Percentiles rank a stretch among this genome's conserved stretches.
These are phyloP conservation scores for Ceratocystis harringtonii DNA, from an alignment of 2,329 filamentous ascomycete species.

Conservation along the genomic window DNA sequence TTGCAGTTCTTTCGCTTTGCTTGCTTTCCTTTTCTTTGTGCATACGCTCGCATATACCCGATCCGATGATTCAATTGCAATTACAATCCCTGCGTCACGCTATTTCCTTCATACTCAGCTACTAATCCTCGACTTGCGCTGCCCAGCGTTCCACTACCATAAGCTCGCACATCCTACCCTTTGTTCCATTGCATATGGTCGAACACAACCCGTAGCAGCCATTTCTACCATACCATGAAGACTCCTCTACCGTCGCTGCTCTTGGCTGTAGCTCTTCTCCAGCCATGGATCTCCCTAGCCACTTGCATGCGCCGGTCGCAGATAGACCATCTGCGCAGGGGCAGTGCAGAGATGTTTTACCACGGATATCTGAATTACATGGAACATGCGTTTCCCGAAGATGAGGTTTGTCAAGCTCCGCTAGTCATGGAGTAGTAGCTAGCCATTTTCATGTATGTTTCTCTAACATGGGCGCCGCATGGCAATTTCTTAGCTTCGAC, in stretches of 20 bases:
- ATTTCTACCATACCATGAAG: not conserved
- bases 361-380: slow-evolving; percentile 96
- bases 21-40: not conserved
- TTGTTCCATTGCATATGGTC: not conserved
- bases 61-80: slow-evolving; percentile 16
- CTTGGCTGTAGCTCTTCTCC: not conserved
- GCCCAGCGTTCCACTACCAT: not conserved
- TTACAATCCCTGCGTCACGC: slow-evolving; percentile 4
- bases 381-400: slow-evolving; percentile 83
- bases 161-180: not conserved
- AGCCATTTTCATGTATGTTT: not conserved
- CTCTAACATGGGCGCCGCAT: slow-evolving; percentile 19
- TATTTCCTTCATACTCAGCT: slow-evolving; percentile 7
- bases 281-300: slow-evolving; percentile 29
- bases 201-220: not conserved
- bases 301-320: slow-evolving; percentile 40
- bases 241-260: not conserved
- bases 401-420: slow-evolving; percentile 43
- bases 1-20: not conserved
- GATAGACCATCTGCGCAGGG: slow-evolving; percentile 40
- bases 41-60: not conserved
- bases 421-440: not conserved
- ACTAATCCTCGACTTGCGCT: not conserved
- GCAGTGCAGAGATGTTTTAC: slow-evolving; percentile 73
- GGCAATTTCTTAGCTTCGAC: slow-evolving; percentile 46